Conservation (phyloP, 2,329 filamentous ascomycete genomes). For the Mollisiaceae sp. region DNA sequence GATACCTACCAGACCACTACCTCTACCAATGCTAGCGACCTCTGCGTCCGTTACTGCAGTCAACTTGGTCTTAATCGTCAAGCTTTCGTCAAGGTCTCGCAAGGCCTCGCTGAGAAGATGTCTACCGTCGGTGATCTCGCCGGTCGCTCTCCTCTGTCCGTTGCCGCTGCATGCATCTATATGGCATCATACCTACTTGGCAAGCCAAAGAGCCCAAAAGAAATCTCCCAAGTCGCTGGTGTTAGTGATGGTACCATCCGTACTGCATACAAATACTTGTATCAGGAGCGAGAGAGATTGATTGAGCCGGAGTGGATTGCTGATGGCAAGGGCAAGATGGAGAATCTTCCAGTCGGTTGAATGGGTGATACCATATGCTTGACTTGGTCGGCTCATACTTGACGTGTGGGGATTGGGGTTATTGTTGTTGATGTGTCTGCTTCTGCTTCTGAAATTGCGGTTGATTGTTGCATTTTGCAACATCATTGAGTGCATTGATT, state of each 20-base stretch:
- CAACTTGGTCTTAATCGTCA: constrained; percentile 76
- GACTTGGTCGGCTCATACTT: constrained; percentile 10
- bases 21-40: constrained; percentile 79
- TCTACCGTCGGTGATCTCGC: constrained; percentile 77
- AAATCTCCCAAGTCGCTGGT: constrained; percentile 82
- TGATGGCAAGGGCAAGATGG: constrained; percentile 72
- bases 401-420: constrained; percentile 6
- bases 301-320: constrained; percentile 77
- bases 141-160: constrained; percentile 90
- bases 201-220: constrained; percentile 78
- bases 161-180: constrained; percentile 95
- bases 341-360: constrained; percentile 64
- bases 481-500: constrained; percentile 25
- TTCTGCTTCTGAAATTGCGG: constrained; percentile 20
- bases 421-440: constrained; percentile 19
- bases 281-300: constrained; percentile 73
- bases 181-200: constrained; percentile 90
- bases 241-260: constrained; percentile 98
- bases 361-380: constrained; percentile 39
- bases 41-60: constrained; percentile 89
- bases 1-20: constrained; percentile 74
- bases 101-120: constrained; percentile 78
- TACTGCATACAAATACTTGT: constrained; percentile 90
- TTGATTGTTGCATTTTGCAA: constrained; percentile 26
- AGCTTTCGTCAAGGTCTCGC: constrained; percentile 79